These are phyloP conservation scores for Dovyalis caffra DNA, from an alignment of 345 rosid species.

Conservation along the genomic window DNA sequence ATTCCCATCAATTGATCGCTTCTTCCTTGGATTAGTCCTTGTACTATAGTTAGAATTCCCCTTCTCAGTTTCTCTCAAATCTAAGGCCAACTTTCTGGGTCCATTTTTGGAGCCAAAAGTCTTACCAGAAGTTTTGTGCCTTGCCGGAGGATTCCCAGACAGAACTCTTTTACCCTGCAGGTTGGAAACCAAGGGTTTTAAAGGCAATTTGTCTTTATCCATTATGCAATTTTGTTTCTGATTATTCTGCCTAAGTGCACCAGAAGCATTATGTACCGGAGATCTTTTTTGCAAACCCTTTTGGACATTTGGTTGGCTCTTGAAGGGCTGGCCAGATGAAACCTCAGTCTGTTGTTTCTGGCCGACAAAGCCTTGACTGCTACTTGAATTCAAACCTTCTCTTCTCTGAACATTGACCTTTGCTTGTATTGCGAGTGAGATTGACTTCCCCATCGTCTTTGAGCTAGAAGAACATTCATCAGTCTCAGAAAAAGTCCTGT, in stretches of 20 bases:
- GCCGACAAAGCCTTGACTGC: slow-evolving; percentile 30
- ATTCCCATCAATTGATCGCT: slow-evolving; percentile 55
- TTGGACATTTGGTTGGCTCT: slow-evolving; percentile 50
- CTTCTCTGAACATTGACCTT: slow-evolving; percentile 78
- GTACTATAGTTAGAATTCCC: slow-evolving; percentile 33
- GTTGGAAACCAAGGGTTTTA: slow-evolving; percentile 38
- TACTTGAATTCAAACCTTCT: slow-evolving; percentile 47
- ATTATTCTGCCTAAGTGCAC: slow-evolving; percentile 75
- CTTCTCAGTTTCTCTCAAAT: slow-evolving; percentile 36
- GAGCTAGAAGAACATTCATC: slow-evolving; percentile 49
- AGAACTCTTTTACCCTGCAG: slow-evolving; percentile 39
- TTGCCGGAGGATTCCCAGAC: slow-evolving; percentile 35
- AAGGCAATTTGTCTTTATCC: slow-evolving; percentile 46
- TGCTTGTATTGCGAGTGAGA: slow-evolving; percentile 90
- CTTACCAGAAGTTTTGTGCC: slow-evolving; percentile 41
- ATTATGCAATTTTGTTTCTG: slow-evolving; percentile 74
- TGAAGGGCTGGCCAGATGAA: slow-evolving; percentile 52
- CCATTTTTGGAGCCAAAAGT: slow-evolving; percentile 43
- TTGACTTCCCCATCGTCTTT: slow-evolving; percentile 59
- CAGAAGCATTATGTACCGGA: slow-evolving; percentile 39
- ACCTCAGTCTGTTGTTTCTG: slow-evolving; percentile 56
- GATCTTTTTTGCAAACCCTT: slow-evolving; percentile 53
- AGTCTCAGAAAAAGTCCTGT: slow-evolving; percentile 31
- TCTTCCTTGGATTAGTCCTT: slow-evolving; percentile 56
- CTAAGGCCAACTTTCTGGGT: slow-evolving; percentile 53